A percentile compares a stretch with the other conserved stretches of the same genome.
phyloP scores from a whole-genome alignment of 768 basidiomycete genomes.

The Lentinula raphanica region DNA sequence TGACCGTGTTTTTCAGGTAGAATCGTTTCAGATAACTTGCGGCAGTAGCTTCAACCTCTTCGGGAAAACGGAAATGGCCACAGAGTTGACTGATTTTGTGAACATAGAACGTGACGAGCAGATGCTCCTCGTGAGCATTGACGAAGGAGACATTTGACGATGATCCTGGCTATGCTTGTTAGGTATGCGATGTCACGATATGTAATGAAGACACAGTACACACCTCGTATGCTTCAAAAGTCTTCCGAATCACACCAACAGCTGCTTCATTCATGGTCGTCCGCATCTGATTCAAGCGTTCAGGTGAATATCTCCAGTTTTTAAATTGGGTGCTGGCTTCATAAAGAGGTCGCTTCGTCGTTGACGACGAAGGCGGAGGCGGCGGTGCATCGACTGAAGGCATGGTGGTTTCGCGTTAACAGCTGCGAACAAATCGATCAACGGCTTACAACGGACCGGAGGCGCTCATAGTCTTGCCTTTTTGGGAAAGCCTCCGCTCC shows the following conservation, averaged over 20 bases:
- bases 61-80: slow-evolving; percentile 80
- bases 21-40: slow-evolving; percentile 92
- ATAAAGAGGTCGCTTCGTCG: slow-evolving; percentile 50
- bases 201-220: slow-evolving; percentile 12
- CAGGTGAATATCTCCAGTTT: slow-evolving; percentile 85
- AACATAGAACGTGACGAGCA: slow-evolving; percentile 86
- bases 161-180: slow-evolving; percentile 55
- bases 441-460: neutral
- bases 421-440: neutral
- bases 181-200: slow-evolving; percentile 1
- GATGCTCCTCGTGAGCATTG: slow-evolving; percentile 74
- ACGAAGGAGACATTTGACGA: slow-evolving; percentile 72
- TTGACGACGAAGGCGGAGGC: neutral
- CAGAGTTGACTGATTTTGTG: slow-evolving; percentile 84
- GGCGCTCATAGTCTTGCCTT: neutral
- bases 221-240: slow-evolving; percentile 81
- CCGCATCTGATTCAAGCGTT: slow-evolving; percentile 57
- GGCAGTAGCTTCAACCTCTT: slow-evolving; percentile 91
- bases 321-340: slow-evolving; percentile 76
- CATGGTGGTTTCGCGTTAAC: neutral
- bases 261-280: slow-evolving; percentile 67
- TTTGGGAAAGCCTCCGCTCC: neutral
- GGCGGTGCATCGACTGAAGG: neutral
- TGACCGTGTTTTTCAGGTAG: slow-evolving; percentile 95
- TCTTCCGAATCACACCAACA: slow-evolving; percentile 67